Evolutionary conservation across 2,329 filamentous ascomycete genomes (phyloP).

Genomic region (Xylaria polymorpha): DNA sequence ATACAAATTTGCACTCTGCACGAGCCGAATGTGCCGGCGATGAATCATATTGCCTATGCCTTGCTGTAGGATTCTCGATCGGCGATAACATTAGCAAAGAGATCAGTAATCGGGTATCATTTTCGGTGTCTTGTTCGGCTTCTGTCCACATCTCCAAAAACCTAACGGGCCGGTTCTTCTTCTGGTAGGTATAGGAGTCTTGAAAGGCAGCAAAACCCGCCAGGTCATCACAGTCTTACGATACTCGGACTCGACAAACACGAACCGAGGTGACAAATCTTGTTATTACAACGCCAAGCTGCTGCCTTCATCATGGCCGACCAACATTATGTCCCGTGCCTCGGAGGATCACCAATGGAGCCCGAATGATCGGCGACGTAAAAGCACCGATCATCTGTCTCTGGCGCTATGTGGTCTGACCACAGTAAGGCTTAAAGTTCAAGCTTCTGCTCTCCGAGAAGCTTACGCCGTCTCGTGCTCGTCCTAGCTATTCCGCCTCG

Average conservation of each 20-base stretch:
- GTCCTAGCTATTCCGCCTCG: too few relatives aligned
- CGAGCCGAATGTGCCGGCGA: constrained; percentile 3
- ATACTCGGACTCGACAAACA: too few relatives aligned
- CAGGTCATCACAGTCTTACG: not conserved
- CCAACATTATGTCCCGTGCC: not conserved
- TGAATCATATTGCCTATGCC: not conserved
- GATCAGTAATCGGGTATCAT: not conserved
- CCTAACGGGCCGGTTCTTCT: not conserved
- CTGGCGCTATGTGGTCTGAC: not conserved
- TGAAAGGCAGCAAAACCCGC: not conserved
- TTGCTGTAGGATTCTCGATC: not conserved
- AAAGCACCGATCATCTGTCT: not conserved
- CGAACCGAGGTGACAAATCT: not conserved
- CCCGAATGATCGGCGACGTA: not conserved
- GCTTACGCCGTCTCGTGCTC: not conserved
- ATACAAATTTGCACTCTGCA: not conserved
- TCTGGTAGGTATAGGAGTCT: not conserved
- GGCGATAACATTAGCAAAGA: not conserved
- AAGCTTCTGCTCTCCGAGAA: not conserved
- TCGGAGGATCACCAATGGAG: not conserved
- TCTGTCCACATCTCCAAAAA: not conserved
- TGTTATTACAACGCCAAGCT: not conserved
- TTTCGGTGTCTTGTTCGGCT: not conserved
- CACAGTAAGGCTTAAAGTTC: not conserved
- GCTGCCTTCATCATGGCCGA: not conserved